Evolutionary conservation across 495 filamentous ascomycete species (phyloP).

Genomic region (Xeromyces bisporus): DNA sequence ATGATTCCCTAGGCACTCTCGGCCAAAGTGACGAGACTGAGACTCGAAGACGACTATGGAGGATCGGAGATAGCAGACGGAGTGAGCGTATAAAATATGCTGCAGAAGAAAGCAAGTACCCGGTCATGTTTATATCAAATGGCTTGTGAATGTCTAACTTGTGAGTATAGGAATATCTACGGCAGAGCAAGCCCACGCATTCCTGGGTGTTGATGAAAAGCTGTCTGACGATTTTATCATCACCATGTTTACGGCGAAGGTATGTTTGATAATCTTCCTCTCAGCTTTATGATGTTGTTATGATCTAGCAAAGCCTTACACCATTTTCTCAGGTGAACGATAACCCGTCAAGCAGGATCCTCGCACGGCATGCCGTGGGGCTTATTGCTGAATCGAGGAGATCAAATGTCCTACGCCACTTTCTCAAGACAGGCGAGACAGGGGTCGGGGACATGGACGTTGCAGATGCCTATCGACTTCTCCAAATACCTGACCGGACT

Average conservation of each 20-base stretch:
- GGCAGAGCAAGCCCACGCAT: constrained; percentile 43
- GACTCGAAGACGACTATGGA: constrained; percentile 34
- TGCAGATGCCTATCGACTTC: constrained; percentile 37
- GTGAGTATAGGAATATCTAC: constrained; percentile 32
- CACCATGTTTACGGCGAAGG: constrained; percentile 41
- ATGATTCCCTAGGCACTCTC: constrained; percentile 31
- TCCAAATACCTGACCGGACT: constrained; percentile 37
- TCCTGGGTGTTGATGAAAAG: constrained; percentile 33
- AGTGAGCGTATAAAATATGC: constrained; percentile 38
- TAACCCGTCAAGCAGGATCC: constrained; percentile 27
- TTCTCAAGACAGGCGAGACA: constrained; percentile 37
- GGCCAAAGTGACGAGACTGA: constrained; percentile 29
- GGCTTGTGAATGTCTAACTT: constrained; percentile 3
- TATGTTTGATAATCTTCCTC: constrained; percentile 9
- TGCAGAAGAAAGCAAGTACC: constrained; percentile 34
- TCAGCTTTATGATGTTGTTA: not conserved
- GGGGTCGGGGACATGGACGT: constrained; percentile 38
- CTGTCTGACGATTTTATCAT: constrained; percentile 42
- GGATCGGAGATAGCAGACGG: constrained; percentile 34
- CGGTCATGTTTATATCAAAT: not conserved
- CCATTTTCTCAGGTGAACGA: constrained; percentile 34
- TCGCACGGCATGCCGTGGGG: constrained; percentile 35
- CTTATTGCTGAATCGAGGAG: constrained; percentile 40
- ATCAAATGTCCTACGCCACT: constrained; percentile 35
- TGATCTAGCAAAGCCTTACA: constrained; percentile 1